Evolutionary conservation across 2,329 filamentous ascomycete species (phyloP).

Genomic region (Hymenotorrendiella dingleyae): DNA sequence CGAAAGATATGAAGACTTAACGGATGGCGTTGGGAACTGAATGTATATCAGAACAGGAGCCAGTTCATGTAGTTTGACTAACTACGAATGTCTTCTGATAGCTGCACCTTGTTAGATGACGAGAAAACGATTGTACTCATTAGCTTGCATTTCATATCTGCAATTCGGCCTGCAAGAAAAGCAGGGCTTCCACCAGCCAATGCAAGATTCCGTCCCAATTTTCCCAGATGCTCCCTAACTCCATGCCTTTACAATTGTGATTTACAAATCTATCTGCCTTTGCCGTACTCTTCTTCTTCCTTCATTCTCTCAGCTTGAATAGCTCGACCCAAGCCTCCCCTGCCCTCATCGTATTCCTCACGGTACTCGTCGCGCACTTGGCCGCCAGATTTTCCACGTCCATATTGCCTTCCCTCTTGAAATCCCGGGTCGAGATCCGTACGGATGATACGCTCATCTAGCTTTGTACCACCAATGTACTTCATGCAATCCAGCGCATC

Average conservation of each 20-base stretch:
- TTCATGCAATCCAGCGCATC: conserved; percentile 98
- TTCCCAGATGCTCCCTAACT: conserved; percentile 17
- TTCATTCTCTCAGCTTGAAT: conserved; percentile 57
- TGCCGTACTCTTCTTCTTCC: conserved; percentile 54
- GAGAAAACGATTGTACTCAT: too few relatives aligned
- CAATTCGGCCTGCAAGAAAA: not conserved
- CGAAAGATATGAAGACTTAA: too few relatives aligned
- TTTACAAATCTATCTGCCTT: conserved; percentile 39
- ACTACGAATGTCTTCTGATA: too few relatives aligned
- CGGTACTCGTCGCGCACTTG: conserved; percentile 97
- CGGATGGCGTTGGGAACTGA: not conserved
- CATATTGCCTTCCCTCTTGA: conserved; percentile 92
- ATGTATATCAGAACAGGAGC: conserved; percentile 4
- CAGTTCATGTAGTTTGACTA: too few relatives aligned
- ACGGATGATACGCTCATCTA: conserved; percentile 93
- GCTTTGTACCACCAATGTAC: conserved; percentile 95
- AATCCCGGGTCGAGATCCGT: conserved; percentile 96
- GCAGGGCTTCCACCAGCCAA: conserved; percentile 5
- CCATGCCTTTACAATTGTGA: conserved; percentile 7
- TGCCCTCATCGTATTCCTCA: conserved; percentile 91
- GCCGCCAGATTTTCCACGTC: conserved; percentile 88
- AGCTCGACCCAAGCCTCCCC: conserved; percentile 81
- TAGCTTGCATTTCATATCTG: not conserved
- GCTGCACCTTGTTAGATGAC: too few relatives aligned
- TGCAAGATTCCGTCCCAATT: conserved; percentile 13